phyloP scores from a whole-genome alignment of 164 flowering plant genomes.

The Vitis rotundifolia region DNA sequence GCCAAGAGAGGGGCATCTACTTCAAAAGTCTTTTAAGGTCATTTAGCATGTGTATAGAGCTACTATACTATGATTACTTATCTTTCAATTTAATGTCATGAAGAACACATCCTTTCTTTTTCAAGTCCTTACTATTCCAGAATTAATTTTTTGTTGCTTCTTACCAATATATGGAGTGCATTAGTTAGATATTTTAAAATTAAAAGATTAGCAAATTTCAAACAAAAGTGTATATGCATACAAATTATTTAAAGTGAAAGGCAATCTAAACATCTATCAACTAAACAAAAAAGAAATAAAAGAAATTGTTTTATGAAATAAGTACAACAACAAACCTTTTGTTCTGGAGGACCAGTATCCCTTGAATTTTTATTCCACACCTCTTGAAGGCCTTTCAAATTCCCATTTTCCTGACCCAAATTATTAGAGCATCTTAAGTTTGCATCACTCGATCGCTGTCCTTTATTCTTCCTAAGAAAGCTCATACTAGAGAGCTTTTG shows the following conservation, averaged over 20 bases:
- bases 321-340: constrained; percentile 58
- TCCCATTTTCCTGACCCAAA: constrained; percentile 30
- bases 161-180: too few species aligned
- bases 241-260: not conserved
- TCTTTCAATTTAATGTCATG: too few species aligned
- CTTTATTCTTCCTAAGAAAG: constrained; percentile 43
- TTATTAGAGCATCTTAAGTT: constrained; percentile 23
- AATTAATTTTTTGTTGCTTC: too few species aligned
- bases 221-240: not conserved
- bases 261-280: not conserved
- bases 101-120: too few species aligned
- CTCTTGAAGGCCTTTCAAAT: constrained; percentile 38
- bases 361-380: constrained; percentile 43
- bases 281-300: not conserved
- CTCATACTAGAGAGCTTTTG: constrained; percentile 38
- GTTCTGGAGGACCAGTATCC: constrained; percentile 66
- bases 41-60: too few species aligned
- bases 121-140: too few species aligned
- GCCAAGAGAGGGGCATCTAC: too few species aligned
- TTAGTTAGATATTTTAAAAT: too few species aligned
- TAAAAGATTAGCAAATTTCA: too few species aligned
- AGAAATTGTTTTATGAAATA: not conserved
- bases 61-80: too few species aligned
- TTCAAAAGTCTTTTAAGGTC: too few species aligned
- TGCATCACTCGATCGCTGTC: constrained; percentile 26